phyloP scores from a whole-genome alignment of 1,284 basidiomycete species.

The Austropuccinia psidii region DNA sequence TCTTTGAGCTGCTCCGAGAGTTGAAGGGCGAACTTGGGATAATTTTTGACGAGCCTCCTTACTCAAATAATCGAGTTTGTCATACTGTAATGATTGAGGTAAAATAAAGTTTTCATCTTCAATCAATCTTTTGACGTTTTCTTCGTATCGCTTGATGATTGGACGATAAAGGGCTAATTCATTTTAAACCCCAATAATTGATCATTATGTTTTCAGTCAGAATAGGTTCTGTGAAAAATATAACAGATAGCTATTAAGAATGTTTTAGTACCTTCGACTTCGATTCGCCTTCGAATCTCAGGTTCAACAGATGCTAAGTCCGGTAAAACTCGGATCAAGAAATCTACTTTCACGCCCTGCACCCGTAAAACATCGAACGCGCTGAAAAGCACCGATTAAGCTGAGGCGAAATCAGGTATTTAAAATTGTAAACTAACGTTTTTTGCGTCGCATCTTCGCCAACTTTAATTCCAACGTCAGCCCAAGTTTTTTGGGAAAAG shows the following conservation, averaged over 20 bases:
- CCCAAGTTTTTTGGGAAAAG: slow-evolving; percentile 47
- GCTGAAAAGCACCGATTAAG: slow-evolving; percentile 48
- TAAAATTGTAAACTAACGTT: slow-evolving; percentile 39
- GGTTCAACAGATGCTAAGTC: slow-evolving; percentile 55
- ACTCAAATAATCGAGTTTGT: slow-evolving; percentile 41
- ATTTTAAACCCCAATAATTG: not conserved
- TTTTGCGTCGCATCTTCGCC: slow-evolving; percentile 44
- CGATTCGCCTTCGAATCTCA: slow-evolving; percentile 57
- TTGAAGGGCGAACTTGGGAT: slow-evolving; percentile 39
- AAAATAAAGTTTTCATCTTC: slow-evolving; percentile 41
- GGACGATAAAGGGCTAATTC: slow-evolving; percentile 40
- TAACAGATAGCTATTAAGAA: not conserved
- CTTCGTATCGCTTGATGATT: slow-evolving; percentile 41
- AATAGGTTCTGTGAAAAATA: not conserved
- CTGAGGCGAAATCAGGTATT: not conserved
- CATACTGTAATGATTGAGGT: slow-evolving; percentile 41
- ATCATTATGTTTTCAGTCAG: not conserved
- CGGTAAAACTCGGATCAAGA: slow-evolving; percentile 55
- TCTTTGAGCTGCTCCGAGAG: slow-evolving; percentile 37
- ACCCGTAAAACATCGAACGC: slow-evolving; percentile 68
- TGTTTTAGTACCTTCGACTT: slow-evolving; percentile 58
- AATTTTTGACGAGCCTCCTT: slow-evolving; percentile 43
- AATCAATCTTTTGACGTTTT: slow-evolving; percentile 41
- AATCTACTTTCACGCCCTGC: slow-evolving; percentile 54
- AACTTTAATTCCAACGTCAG: slow-evolving; percentile 44